Percentiles rank a stretch among this genome's conserved stretches.
phyloP scores from a whole-genome alignment of 1,284 basidiomycete genomes.

The Ceratobasidium sp. region DNA sequence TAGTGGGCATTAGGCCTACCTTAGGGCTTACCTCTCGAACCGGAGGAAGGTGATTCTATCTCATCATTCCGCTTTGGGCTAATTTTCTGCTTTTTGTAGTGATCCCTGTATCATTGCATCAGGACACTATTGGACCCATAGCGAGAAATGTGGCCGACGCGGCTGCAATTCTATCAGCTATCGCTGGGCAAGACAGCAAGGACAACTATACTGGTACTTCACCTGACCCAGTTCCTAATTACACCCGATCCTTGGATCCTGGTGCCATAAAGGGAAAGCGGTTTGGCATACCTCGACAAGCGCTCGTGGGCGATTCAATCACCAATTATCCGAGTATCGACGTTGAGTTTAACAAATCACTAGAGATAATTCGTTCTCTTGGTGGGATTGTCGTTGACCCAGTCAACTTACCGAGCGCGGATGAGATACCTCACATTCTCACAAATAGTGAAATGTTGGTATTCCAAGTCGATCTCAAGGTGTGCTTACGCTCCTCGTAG shows the following conservation, averaged over 20 bases:
- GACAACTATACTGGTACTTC: constrained; percentile 71
- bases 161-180: constrained; percentile 65
- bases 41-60: constrained; percentile 58
- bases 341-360: constrained; percentile 61
- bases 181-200: constrained; percentile 66
- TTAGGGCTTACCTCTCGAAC: constrained; percentile 71
- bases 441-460: constrained; percentile 67
- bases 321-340: constrained; percentile 38
- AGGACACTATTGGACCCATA: constrained; percentile 73
- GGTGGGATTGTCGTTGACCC: constrained; percentile 72
- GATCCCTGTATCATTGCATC: constrained; percentile 68
- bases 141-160: constrained; percentile 68
- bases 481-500: constrained; percentile 43
- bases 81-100: constrained; percentile 55
- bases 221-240: constrained; percentile 65
- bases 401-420: constrained; percentile 67
- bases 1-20: constrained; percentile 70
- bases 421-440: constrained; percentile 58
- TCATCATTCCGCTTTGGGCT: not conserved
- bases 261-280: constrained; percentile 65
- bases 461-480: constrained; percentile 68
- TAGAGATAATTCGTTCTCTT: constrained; percentile 60
- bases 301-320: constrained; percentile 37
- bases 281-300: constrained; percentile 64
- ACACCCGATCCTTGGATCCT: constrained; percentile 61